phyloP scores from a whole-genome alignment of 352 stramenopile species.

The Phytophthora hibernalis region DNA sequence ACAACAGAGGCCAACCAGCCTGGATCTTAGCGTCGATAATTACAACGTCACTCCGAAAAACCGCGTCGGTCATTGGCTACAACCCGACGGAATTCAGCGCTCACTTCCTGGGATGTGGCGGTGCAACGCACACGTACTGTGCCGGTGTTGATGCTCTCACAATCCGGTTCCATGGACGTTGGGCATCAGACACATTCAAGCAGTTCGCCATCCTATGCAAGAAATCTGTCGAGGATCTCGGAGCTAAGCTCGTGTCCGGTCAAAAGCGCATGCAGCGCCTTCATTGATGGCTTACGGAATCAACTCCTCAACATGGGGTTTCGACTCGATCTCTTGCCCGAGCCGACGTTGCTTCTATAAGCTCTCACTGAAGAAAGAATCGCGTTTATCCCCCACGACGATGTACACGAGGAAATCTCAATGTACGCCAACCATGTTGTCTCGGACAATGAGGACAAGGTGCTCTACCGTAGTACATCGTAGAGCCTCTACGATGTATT shows the following conservation, averaged over 20 bases:
- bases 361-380: no score
- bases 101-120: conserved; percentile 9
- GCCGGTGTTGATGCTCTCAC: conserved; percentile 7
- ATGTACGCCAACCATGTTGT: conserved; percentile 36
- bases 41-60: no score
- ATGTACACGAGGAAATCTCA: no score
- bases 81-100: conserved; percentile 1
- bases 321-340: no score
- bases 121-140: conserved; percentile 5
- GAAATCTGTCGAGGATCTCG: not conserved
- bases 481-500: conserved; percentile 44
- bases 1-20: not conserved
- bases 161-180: conserved; percentile 17
- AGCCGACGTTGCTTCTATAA: no score
- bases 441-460: conserved; percentile 6
- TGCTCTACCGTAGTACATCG: no score
- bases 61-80: not conserved
- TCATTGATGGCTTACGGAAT: no score
- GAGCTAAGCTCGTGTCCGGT: not conserved
- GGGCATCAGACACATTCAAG: conserved; percentile 21
- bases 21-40: no score
- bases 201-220: conserved; percentile 16
- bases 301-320: no score
- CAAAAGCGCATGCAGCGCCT: not conserved
- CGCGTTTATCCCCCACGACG: no score